Evolutionary conservation across 2,329 filamentous ascomycete genomes (phyloP), one percentile per base, ranked within the genome.

Genomic region (Immersiporthe knoxdaviesiana): DNA sequence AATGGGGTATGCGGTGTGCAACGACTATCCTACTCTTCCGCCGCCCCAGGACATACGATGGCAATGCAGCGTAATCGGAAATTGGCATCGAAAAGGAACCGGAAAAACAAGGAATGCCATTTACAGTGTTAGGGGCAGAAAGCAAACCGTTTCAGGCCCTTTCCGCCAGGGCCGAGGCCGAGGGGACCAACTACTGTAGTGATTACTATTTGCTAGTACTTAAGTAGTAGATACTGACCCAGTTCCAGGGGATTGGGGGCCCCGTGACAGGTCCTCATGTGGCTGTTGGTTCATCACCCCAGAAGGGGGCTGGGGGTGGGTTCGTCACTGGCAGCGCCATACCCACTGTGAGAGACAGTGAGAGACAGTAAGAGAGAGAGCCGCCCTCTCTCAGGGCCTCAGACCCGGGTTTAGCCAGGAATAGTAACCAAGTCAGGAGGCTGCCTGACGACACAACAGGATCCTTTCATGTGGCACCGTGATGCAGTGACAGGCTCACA

Each of bases 401-500:
- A 27, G 5, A 14, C n/a, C 50, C 50, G 16, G 50, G 7, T 27
- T 14, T n/a, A 54, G 12, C 50, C 52, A 56, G 14, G 27, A 56
- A 56, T 30, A 56, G 52, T 6, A 7, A 47, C 5, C 11, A 47
- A 47, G 7, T n/a, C 3, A 21, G 44, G 7, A n/a, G 44, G 1
- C 18, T 47, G 44, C 5, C 27, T 30, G 52, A 27, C 27, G 8
- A n/a, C n/a, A n/a, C n/a, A 18, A 56, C 52, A 30, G 27, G 65
- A 63, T 54, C 58, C 59, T 58, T 21, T 32, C 7, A 14, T 63
- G 66, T 47, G 50, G 63, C 44, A 63, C 47, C 47, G 59, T 67
- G 66, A 63, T 61, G 59, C 24, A 56, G 59, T 24, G 41, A 44
- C 59, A 56, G 59, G 59, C 27, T 61, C 59, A 56, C 52, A 56